Conservation (phyloP, 2,329 filamentous ascomycete species). For the Fusarium sp. region DNA sequence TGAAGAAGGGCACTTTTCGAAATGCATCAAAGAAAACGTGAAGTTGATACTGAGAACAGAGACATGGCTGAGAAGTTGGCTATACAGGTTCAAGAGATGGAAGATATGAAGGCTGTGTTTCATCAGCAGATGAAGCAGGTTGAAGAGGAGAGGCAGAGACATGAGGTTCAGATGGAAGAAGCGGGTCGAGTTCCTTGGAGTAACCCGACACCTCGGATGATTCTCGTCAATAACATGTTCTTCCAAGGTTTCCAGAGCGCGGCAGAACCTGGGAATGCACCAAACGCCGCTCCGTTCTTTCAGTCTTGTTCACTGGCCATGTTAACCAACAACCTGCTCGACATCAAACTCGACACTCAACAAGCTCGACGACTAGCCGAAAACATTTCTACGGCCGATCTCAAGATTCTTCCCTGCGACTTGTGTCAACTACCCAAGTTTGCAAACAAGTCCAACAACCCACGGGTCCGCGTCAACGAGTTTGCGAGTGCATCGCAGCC, state of each 20-base stretch:
- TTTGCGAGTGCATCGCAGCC: not conserved
- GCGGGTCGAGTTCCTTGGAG: not conserved
- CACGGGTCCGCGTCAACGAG: not conserved
- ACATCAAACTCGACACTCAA: conserved; percentile 1
- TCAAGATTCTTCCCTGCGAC: not conserved
- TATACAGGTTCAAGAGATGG: not conserved
- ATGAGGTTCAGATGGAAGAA: not conserved
- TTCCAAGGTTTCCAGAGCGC: not conserved
- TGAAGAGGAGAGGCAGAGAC: not conserved
- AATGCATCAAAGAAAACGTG: not conserved
- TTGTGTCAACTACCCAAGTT: conserved; percentile 5
- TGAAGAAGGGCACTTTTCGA: not conserved
- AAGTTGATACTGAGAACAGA: not conserved
- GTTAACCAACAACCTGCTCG: conserved; percentile 10
- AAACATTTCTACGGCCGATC: not conserved
- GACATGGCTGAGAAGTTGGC: not conserved
- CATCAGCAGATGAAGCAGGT: not conserved
- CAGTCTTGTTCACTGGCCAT: not conserved
- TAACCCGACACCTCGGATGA: not conserved
- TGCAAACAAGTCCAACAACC: not conserved
- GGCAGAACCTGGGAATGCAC: not conserved
- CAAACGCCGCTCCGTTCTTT: not conserved
- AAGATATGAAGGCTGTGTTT: not conserved
- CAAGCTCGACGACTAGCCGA: not conserved
- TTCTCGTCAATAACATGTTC: conserved; percentile 5